Base-by-base conservation (phyloP, 148 eudicot species). In the Polygonum maritimum region DNA sequence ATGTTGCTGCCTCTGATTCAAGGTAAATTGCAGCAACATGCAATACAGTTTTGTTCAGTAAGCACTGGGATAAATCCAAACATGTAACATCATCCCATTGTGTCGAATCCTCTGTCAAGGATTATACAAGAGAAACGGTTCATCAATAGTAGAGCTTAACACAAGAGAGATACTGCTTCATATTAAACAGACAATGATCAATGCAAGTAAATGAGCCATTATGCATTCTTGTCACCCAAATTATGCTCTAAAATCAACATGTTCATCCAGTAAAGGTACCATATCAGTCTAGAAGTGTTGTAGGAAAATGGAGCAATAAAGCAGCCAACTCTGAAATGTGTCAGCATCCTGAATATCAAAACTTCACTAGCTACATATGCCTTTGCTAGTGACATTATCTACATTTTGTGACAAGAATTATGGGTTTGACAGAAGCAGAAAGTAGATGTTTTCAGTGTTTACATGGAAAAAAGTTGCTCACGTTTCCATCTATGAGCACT, bases 1-100 rank as follows among this genome's bases (percentile, higher is more conserved):
- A 83, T 80, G 79, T 83, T 48, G 87, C 83, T 69, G 80, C 69
- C 76, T 87, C 91, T 77, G 88, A 81, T 47, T 83, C 88, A 55
- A 92, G 77, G 79, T 83, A 84, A 75, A 81, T 88, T 48, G 85
- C 78, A 80, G 94, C 91, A 18, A 89, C 88, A 54, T 86, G 86
- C 81, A 95, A 80, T 70, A 95, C 87, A 76, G 93, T 86, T 84
- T 89, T 95, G 86, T 95, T 95, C 88, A 95, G 80, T 83, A 77
- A 82, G 88, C 98, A 95, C 75, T 95, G 97, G 67, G 97, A 90
- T 74, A 85, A 81, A 81, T 95, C 98, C 82, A 95, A 81, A 83
- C 97, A 92, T 33, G 98, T 90, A 78, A 89, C 92, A 81, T 90
- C 96, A 84, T 95, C 98, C 98, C 98, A 95, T 54, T 90, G 79